Evolutionary conservation across 2,329 filamentous ascomycete genomes (phyloP), one percentile per base, ranked within the genome.

Genomic region (Triangularia verruculosa): DNA sequence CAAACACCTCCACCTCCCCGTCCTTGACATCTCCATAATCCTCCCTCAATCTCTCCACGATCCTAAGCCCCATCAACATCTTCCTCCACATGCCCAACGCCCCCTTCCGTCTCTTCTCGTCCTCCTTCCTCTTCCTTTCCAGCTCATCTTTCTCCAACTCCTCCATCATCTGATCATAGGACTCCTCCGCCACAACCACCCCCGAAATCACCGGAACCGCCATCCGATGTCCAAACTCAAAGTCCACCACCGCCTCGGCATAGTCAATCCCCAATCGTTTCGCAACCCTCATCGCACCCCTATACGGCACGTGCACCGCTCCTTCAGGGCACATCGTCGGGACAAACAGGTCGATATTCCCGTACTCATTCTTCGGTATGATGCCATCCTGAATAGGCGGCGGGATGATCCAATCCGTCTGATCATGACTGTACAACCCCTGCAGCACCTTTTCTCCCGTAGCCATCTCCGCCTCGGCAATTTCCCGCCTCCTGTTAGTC

Each of bases 401-500:
- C 1, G 94, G 94, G 62, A 97, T 94, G 74, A 98, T 98, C 88
- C 92, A 97, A 61, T 96, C 91, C 0, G 95, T 99, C 76, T 99
- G 95, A 8, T 90, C 88, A 63, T 84, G 80, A 61, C 90, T 88
- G 76, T 92, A 99, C 0, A 99, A 78, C 0, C 93, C 93, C 74
- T 99, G 95, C 64, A 93, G 83, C 4, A 91, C 87, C 75, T 96
- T 97, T 70, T 90, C 84, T 17, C 94, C 94, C 0, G 87, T 92
- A 22, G 89, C 84, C 1, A 90, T 87, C 73, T 95, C 88, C 2
- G 89, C 87, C 73, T 97, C 93, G 69, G 96, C 90, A 52, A 98
- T 90, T 75, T 97, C 95, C 57, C 93, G 87, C 70, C 93, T 91
- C 22, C 95, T 85, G 59, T 93, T 92, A 2, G 91, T 84, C 0